Base-by-base conservation (phyloP, 2,329 filamentous ascomycete species). In the Penicillium janthinellum region DNA sequence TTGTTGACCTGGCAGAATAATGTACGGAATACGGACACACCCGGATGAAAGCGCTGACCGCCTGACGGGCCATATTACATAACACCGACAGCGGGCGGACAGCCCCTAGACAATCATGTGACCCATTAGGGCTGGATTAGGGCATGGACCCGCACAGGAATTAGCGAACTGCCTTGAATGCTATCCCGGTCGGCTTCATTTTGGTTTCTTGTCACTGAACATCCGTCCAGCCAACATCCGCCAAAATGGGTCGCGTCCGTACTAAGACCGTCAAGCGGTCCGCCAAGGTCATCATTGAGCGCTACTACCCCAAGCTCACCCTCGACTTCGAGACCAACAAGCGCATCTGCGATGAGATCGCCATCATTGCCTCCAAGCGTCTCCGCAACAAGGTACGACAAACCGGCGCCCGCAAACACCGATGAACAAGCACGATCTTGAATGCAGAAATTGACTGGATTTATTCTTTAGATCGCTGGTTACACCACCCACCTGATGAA, bases 281-380 rank as follows among this genome's bases (percentile, higher is more conserved):
- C 86, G 93, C 95, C 85, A 99, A 99, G 91, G 92, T 97, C 88
- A 94, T 98, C 86, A 98, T 99, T 84, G 93, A 97, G 90, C 88
- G 90, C 72, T 96, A 95, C 87, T 96, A 96, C 85, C 95, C 95
- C 79, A 92, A 92, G 84, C 87, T 99, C 81, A 97, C 93, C 69
- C 91, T 98, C 78, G 95, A 99, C 86, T 99, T 99, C 86, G 95
- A 99, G 90, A 96, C 91, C 88, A 97, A 97, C 90, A 97, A 97
- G 91, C 88, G 92, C 77, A 96, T 98, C 78, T 98, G 95, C 86
- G 95, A 98, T 92, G 95, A 99, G 85, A 95, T 99, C 76, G 95
- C 95, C 78, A 96, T 99, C 83, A 99, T 99, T 79, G 92, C 95
- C 74, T 96, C 90, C 75, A 99, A 99, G 91, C 90, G 96, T 80